Evolutionary conservation across 164 flowering plant species (phyloP), one percentile per base, ranked within the genome.

Genomic region (Hamamelis virginiana): DNA sequence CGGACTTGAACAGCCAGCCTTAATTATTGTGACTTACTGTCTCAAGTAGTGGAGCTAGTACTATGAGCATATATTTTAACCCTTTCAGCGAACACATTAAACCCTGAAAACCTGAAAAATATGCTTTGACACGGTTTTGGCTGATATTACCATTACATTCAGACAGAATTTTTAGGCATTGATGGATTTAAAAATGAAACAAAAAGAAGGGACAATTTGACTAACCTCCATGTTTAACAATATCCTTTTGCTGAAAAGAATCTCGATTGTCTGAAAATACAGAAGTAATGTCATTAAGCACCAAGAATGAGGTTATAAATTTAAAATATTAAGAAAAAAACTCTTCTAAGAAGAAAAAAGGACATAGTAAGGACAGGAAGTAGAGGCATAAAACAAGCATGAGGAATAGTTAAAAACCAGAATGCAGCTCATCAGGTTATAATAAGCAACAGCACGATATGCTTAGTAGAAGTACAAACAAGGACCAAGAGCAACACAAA

Each of bases 191-290:
- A 64, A 45, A 47, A 27, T 21, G 14, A 18, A 62, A 67, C 68
- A 44, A 64, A 66, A 5, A 21, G 27, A 64, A 12, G 15, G 23
- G 16, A 43, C 1, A 62, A 50, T 57, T 47, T n/a, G 66, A 81
- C 89, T 82, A 26, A 95, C 99, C 97, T 92, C 93, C 85, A 86
- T 79, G 69, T 78, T 71, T 75, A 91, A 69, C 72, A 92, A 82
- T 33, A 86, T 65, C 80, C 69, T 80, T 71, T 84, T 89, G 92
- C 93, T 86, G 84, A 91, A 82, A 62, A 95, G 97, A 67, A 85
- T 84, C 85, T 95, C 99, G 10, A 95, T 85, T 21, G 94, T 90
- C 99, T 95, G 96, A 56, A 85, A 88, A 23, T 76, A 9, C 65
- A 62, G 74, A 69, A 47, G 50, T 47, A 57, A 22, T 67, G 21